Base-by-base conservation (phyloP, 2,329 filamentous ascomycete species). In the Fusarium algeriense region DNA sequence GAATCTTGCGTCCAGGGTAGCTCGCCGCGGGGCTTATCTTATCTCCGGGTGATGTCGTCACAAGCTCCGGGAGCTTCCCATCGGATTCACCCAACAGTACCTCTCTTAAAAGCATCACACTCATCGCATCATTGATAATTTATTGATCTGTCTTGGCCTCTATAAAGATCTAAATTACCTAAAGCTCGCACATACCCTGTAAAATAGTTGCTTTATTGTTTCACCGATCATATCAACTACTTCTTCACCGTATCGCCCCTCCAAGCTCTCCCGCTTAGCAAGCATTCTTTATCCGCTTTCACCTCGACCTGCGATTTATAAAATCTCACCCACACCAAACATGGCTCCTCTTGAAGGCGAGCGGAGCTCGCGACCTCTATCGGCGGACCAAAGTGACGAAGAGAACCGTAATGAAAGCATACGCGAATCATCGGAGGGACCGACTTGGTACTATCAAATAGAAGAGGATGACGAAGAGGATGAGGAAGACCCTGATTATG, bases 381-480 rank as follows among this genome's bases (percentile, higher is more conserved):
- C 44, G 8, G 15, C n/a, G 8, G 41, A 57, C 15, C 50, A 61
- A 28, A 54, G 46, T 46, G 66, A 69, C 30, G 53, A 60, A 17
- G 58, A 64, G n/a, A 41, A 48, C 15, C 69, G 32, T 17, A 63
- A 64, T 11, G 54, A 55, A 34, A 73, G 45, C 10, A 63, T 62
- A 26, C 56, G 13, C 30, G 71, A 70, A 50, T 56, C 62, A 32
- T 70, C 69, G 50, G 46, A 41, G 45, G 67, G 60, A 19, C 67
- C 60, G 45, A 45, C 50, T 57, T 73, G 58, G 60, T 43, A 63
- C 60, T 67, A 66, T 37, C 69, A 70, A 41, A 38, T 46, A 10
- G 74, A 73, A 32, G 76, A 80, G 40, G 76, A 80, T 8, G 78
- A 80, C 9, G 75, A 79, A 14, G 79, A 80, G 19, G 81, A 80